Conservation (phyloP, 495 filamentous ascomycete species). For the Aspergillus biplanus region DNA sequence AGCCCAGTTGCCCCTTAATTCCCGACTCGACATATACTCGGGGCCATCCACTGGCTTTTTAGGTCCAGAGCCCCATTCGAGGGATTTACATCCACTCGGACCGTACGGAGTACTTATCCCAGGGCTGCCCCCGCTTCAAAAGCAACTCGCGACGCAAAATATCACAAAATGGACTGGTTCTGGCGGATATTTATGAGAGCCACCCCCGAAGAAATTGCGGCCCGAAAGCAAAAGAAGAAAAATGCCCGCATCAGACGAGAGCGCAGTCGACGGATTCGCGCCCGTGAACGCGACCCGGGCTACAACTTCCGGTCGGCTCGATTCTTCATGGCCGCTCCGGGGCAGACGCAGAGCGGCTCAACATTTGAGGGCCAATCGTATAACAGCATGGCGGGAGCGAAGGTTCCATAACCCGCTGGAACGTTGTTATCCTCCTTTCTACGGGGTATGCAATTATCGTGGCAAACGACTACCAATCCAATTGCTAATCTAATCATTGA, state of each 20-base stretch:
- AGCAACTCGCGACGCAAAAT: not conserved
- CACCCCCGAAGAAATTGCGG: not conserved
- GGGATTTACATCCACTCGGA: too few species aligned
- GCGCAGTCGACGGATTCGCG: constrained; percentile 2
- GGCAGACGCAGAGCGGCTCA: not conserved
- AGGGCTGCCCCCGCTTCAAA: too few species aligned
- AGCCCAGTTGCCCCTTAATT: too few species aligned
- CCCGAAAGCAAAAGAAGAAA: not conserved
- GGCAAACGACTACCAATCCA: too few species aligned
- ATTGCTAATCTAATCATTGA: too few species aligned
- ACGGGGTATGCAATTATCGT: too few species aligned
- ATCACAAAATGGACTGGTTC: not conserved
- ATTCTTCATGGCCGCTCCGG: not conserved
- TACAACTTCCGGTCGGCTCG: not conserved
- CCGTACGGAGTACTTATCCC: too few species aligned
- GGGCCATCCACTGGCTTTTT: too few species aligned
- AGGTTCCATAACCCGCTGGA: not conserved
- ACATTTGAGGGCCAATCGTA: not conserved
- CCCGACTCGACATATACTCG: too few species aligned
- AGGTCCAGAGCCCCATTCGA: too few species aligned
- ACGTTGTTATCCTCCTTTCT: too few species aligned
- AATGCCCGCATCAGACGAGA: not conserved
- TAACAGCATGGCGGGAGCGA: not conserved
- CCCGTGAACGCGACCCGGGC: not conserved
- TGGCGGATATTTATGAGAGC: not conserved